A percentile compares a stretch with the other conserved stretches of the same genome.
phyloP scores from a whole-genome alignment of 768 basidiomycete species.

The Trichaptum fuscoviolaceum region DNA sequence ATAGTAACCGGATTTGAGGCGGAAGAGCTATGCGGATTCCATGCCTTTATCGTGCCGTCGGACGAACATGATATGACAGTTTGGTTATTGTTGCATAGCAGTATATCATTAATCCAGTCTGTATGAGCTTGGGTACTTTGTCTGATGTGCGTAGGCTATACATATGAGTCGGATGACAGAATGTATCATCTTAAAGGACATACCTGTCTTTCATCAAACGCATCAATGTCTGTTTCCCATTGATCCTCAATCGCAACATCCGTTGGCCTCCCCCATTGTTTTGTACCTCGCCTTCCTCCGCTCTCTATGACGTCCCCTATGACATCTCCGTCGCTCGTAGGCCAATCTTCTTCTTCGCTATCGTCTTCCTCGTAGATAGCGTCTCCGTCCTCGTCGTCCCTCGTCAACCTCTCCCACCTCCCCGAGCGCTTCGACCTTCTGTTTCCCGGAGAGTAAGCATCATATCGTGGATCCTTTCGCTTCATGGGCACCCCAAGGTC shows the following conservation, averaged over 20 bases:
- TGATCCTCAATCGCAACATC: constrained; percentile 59
- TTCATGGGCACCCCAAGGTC: constrained; percentile 70
- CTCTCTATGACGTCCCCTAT: constrained; percentile 62
- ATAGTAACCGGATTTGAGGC: constrained; percentile 59
- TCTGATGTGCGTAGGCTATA: constrained; percentile 61
- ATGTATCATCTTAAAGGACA: constrained; percentile 18
- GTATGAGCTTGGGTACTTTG: constrained; percentile 87
- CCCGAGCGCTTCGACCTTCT: constrained; percentile 25
- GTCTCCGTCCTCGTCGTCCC: constrained; percentile 63
- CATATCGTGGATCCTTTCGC: constrained; percentile 31
- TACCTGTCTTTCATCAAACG: constrained; percentile 39
- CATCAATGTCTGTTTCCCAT: constrained; percentile 73
- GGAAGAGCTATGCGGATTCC: constrained; percentile 73
- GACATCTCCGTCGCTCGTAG: constrained; percentile 67
- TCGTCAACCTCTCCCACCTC: constrained; percentile 79
- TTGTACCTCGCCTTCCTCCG: constrained; percentile 27
- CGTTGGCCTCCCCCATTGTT: constrained; percentile 16
- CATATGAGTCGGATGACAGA: constrained; percentile 9
- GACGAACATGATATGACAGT: constrained; percentile 94
- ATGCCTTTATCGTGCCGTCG: constrained; percentile 90
- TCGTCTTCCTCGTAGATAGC: constrained; percentile 53
- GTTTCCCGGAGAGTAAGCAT: constrained; percentile 13
- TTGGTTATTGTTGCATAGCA: constrained; percentile 89
- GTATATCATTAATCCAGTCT: constrained; percentile 95
- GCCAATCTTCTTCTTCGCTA: constrained; percentile 53